Percentiles rank a stretch among this genome's conserved stretches.
These are phyloP conservation scores for Lactarius akahatsu DNA, from an alignment of 768 basidiomycete genomes.

Conservation along the genomic window DNA sequence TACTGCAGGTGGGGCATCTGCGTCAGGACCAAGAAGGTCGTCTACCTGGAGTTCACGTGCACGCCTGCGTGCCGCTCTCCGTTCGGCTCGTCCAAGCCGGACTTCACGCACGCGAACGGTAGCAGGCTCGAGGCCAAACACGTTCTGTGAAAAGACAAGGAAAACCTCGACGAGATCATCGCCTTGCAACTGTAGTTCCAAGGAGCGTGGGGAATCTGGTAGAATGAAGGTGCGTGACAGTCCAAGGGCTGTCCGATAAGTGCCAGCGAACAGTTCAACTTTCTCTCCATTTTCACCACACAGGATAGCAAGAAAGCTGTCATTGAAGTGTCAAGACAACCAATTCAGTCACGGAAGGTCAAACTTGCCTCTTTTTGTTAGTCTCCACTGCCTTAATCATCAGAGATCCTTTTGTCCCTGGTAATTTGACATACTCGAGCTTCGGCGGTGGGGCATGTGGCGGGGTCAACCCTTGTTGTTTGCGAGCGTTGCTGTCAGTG, in stretches of 20 bases:
- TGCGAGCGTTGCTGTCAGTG: conserved; percentile 41
- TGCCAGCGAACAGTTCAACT: conserved; percentile 91
- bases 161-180: conserved; percentile 93
- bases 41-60: conserved; percentile 62
- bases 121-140: conserved; percentile 89
- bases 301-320: conserved; percentile 86
- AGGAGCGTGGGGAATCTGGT: conserved; percentile 83
- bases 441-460: conserved; percentile 73
- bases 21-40: conserved; percentile 46
- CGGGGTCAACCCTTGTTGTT: conserved; percentile 37
- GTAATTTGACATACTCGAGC: conserved; percentile 88
- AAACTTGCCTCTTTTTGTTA: conserved; percentile 71
- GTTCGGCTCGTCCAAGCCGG: conserved; percentile 83
- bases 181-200: conserved; percentile 87
- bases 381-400: conserved; percentile 89
- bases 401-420: conserved; percentile 83
- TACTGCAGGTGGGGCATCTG: conserved; percentile 46
- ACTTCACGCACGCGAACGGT: conserved; percentile 95
- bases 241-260: conserved; percentile 83
- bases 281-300: conserved; percentile 93
- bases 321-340: conserved; percentile 1
- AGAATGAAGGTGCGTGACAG: conserved; percentile 92
- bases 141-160: conserved; percentile 86
- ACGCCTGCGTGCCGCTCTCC: conserved; percentile 78
- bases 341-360: background rate